Evolutionary conservation across 2,329 filamentous ascomycete species (phyloP).

Genomic region (Colletotrichum tabaci): DNA sequence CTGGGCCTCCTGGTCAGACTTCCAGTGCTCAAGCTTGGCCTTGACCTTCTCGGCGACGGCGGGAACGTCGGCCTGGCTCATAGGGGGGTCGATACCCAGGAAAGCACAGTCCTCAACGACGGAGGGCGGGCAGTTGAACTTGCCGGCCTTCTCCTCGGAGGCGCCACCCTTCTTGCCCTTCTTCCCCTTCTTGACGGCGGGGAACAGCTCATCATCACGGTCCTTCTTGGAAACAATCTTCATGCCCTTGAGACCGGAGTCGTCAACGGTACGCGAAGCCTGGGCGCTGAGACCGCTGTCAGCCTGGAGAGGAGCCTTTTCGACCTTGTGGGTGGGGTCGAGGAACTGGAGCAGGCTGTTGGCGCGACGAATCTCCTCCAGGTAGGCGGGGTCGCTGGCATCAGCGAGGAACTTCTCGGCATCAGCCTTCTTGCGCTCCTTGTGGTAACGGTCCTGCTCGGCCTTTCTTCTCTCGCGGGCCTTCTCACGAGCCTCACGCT

Average conservation of each 20-base stretch:
- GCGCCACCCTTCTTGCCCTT: conserved; percentile 83
- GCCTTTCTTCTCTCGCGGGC: conserved; percentile 83
- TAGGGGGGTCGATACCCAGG: conserved; percentile 89
- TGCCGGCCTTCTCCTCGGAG: conserved; percentile 59
- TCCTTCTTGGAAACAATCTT: conserved; percentile 89
- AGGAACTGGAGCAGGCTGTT: conserved; percentile 93
- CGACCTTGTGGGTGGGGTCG: conserved; percentile 78
- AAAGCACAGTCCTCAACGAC: conserved; percentile 92
- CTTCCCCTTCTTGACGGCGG: conserved; percentile 87
- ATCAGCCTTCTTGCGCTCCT: conserved; percentile 81
- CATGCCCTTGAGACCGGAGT: conserved; percentile 86
- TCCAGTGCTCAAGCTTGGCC: conserved; percentile 92
- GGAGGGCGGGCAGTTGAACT: conserved; percentile 88
- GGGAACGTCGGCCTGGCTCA: conserved; percentile 87
- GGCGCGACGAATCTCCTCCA: conserved; percentile 91
- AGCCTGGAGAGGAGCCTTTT: conserved; percentile 75
- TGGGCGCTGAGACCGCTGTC: conserved; percentile 84
- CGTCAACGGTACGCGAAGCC: conserved; percentile 87
- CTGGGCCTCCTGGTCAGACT: conserved; percentile 88
- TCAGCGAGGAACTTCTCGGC: conserved; percentile 84
- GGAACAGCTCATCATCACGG: conserved; percentile 88
- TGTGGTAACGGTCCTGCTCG: conserved; percentile 82
- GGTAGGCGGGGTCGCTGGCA: conserved; percentile 88
- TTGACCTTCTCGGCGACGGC: conserved; percentile 88
- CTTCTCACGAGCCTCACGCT: conserved; percentile 85